A percentile compares a stretch with the other conserved stretches of the same genome.
These are phyloP conservation scores for Bryoglossum gracile DNA, from an alignment of 495 filamentous ascomycete genomes.

Conservation along the genomic window DNA sequence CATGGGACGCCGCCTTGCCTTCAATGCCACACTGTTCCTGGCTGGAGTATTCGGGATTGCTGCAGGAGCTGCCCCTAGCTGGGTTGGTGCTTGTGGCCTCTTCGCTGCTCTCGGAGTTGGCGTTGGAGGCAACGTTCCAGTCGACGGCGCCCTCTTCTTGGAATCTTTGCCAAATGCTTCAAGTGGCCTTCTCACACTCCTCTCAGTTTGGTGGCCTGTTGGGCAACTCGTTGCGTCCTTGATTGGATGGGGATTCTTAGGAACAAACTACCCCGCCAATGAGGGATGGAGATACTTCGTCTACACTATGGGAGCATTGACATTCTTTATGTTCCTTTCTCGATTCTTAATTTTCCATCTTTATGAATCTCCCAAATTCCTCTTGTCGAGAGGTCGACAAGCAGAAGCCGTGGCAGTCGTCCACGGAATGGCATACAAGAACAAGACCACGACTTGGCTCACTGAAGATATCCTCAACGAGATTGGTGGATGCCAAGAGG, in stretches of 20 bases:
- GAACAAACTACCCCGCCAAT: constrained; percentile 55
- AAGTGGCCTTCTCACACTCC: constrained; percentile 66
- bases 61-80: constrained; percentile 61
- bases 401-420: constrained; percentile 68
- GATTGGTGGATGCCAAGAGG: constrained; percentile 34
- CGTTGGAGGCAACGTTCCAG: constrained; percentile 67
- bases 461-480: constrained; percentile 51
- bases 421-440: constrained; percentile 65
- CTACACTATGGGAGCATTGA: constrained; percentile 64
- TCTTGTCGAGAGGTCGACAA: constrained; percentile 69
- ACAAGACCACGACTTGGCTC: constrained; percentile 58
- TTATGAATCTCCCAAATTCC: constrained; percentile 76
- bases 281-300: constrained; percentile 77
- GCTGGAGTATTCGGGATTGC: constrained; percentile 65
- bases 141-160: constrained; percentile 72
- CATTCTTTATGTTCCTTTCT: constrained; percentile 60
- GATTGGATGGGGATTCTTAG: constrained; percentile 71
- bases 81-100: constrained; percentile 52
- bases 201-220: constrained; percentile 77
- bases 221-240: constrained; percentile 64
- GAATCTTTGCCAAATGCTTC: constrained; percentile 75
- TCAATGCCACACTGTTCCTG: constrained; percentile 67
- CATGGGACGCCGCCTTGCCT: constrained; percentile 64
- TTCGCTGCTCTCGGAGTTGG: constrained; percentile 43
- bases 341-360: constrained; percentile 78